Conservation (phyloP, 2,329 filamentous ascomycete species). For the Pyrenochaeta sp. region DNA sequence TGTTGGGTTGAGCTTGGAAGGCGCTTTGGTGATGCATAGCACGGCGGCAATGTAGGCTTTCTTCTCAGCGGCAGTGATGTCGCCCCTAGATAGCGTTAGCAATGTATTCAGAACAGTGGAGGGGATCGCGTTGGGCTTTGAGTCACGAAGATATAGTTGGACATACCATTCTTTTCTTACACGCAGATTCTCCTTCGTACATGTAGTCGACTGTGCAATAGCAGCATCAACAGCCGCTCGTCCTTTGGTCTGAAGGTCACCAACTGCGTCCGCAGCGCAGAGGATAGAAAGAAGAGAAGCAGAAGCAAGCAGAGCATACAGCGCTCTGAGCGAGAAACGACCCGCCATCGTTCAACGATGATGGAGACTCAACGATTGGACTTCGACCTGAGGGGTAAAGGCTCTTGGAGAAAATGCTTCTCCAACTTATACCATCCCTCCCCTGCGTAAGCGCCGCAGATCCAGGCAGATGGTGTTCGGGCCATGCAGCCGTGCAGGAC, state of each 20-base stretch:
- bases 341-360: constrained; percentile 24
- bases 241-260: constrained; percentile 37
- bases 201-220: constrained; percentile 39
- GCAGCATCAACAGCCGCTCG: constrained; percentile 36
- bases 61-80: constrained; percentile 38
- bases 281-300: constrained; percentile 29
- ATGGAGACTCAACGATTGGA: not conserved
- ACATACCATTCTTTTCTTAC: constrained; percentile 42
- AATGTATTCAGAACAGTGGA: not conserved
- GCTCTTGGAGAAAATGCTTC: constrained; percentile 8
- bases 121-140: not conserved
- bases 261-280: constrained; percentile 36
- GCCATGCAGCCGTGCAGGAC: constrained; percentile 17
- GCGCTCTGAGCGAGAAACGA: constrained; percentile 20
- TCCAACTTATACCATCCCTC: constrained; percentile 25
- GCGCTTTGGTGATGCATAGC: constrained; percentile 38
- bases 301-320: constrained; percentile 33
- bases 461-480: constrained; percentile 15
- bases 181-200: constrained; percentile 42
- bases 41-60: constrained; percentile 50
- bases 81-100: constrained; percentile 29
- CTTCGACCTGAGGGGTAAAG: not conserved
- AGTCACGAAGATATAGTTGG: too few relatives aligned
- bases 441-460: constrained; percentile 5
- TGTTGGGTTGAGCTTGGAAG: constrained; percentile 30